These are phyloP conservation scores for Thecaphora frezii DNA, from an alignment of 1,284 basidiomycete genomes.

Conservation along the genomic window DNA sequence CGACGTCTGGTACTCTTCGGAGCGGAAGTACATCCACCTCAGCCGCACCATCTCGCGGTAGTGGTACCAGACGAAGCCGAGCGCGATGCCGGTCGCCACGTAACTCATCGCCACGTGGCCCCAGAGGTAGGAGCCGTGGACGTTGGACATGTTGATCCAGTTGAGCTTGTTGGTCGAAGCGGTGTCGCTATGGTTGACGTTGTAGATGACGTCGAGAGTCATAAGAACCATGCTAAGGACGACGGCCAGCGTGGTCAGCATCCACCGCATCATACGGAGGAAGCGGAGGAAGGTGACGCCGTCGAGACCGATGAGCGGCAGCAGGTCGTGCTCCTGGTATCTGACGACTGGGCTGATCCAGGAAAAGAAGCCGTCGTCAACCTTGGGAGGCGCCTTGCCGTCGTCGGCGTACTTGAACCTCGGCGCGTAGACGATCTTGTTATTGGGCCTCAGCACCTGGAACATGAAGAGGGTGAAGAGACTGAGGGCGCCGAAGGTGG, in stretches of 20 bases:
- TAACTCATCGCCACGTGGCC: conserved; percentile 57
- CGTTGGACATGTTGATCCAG: conserved; percentile 47
- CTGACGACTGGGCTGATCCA: conserved; percentile 82
- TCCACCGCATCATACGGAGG: conserved; percentile 73
- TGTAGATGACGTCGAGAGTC: conserved; percentile 68
- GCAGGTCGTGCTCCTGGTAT: conserved; percentile 81
- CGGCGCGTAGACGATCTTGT: conserved; percentile 78
- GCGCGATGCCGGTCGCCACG: conserved; percentile 42
- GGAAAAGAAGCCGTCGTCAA: conserved; percentile 67
- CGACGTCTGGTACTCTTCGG: conserved; percentile 49
- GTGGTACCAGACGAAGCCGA: conserved; percentile 49
- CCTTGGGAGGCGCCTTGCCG: conserved; percentile 71
- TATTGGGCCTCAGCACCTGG: conserved; percentile 49
- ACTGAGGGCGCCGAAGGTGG: conserved; percentile 33
- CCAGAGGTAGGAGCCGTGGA: conserved; percentile 52
- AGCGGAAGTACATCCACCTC: conserved; percentile 53
- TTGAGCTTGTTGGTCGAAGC: conserved; percentile 31
- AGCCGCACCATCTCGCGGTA: conserved; percentile 52
- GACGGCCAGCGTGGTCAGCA: conserved; percentile 43
- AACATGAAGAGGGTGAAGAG: conserved; percentile 46
- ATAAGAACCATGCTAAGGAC: conserved; percentile 76
- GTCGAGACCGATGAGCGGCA: conserved; percentile 86
- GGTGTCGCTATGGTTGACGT: conserved; percentile 32
- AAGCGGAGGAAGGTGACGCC: conserved; percentile 91
- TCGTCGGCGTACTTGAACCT: conserved; percentile 80